These are phyloP conservation scores for Naegleria gruberi DNA, from an alignment of 208 protist species.

Conservation along the genomic window DNA sequence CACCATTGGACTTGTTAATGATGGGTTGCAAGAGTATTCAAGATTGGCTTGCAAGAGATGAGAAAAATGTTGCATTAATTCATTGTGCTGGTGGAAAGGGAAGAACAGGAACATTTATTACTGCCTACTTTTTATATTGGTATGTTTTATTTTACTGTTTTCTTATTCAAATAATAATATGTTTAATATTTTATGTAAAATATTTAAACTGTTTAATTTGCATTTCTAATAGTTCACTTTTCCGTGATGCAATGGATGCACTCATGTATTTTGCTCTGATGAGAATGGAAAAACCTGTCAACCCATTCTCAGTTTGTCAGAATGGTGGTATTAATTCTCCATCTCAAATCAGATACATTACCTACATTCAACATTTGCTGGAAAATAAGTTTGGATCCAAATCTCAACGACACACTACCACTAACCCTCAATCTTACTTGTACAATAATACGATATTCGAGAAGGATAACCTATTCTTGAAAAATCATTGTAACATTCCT, in stretches of 20 bases:
- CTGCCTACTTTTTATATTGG: slow-evolving; percentile 24
- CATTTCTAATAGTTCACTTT: neutral
- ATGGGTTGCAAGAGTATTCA: neutral
- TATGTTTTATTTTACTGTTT: neutral
- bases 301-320: neutral
- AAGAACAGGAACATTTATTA: slow-evolving; percentile 30
- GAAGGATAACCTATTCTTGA: neutral
- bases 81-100: slow-evolving; percentile 34
- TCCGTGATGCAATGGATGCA: neutral
- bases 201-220: neutral
- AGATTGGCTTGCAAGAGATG: slow-evolving; percentile 14
- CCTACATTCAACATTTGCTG: neutral
- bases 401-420: neutral
- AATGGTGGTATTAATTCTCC: neutral
- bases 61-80: slow-evolving; percentile 27
- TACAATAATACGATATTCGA: neutral
- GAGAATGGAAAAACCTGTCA: neutral
- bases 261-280: neutral
- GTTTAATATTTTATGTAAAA: neutral
- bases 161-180: neutral
- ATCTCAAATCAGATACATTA: neutral
- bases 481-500: neutral
- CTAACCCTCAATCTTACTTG: neutral
- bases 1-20: slow-evolving; percentile 7
- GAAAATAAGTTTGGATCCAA: neutral